Evolutionary conservation across 2,329 filamentous ascomycete genomes (phyloP), one percentile per base, ranked within the genome.

Genomic region (Cadophora sp.): DNA sequence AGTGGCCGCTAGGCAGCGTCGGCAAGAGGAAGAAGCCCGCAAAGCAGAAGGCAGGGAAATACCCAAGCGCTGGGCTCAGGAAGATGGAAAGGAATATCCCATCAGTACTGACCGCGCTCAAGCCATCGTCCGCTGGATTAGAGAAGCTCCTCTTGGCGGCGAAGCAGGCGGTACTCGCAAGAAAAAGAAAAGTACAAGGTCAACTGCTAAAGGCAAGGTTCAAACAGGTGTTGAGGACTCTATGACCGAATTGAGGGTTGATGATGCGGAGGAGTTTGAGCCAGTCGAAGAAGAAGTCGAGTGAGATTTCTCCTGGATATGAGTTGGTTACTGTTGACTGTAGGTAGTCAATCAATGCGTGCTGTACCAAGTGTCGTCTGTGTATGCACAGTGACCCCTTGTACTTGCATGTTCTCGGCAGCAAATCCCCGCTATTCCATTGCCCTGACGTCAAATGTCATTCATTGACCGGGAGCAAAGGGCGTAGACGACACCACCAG

Each of bases 41-140:
- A 75, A 69, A 43, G 74, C 65, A 53, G 73, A 74, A 67, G 74
- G 63, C 67, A 75, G 67, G 65, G 72, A 72, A 65, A 70, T 76
- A 60, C 76, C 74, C 6, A 89, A 88, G 73, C 81, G 87, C 9
- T 91, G 88, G 88, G 85, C 86, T 5, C 84, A 87, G 66, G 89
- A 91, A 63, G 87, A 90, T 68, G 86, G 85, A 0, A 88, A 87
- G 74, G 90, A 93, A 71, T 92, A 91, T 76, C 87, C 88, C 2
- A 88, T 92, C 71, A 83, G 86, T 22, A 92, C 91, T 1, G 89
- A 92, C 71, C 85, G 92, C 26, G 91, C 92, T 0, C 84, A 88
- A 59, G 86, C 87, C 22, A 87, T 95, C 67, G 86, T 89, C 0
- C 81, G 86, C 51, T 96, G 92, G 92, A 86, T 95, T 26, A 80